Conservation (phyloP, 73 alveolate genomes). For the Urostyla sp. region DNA sequence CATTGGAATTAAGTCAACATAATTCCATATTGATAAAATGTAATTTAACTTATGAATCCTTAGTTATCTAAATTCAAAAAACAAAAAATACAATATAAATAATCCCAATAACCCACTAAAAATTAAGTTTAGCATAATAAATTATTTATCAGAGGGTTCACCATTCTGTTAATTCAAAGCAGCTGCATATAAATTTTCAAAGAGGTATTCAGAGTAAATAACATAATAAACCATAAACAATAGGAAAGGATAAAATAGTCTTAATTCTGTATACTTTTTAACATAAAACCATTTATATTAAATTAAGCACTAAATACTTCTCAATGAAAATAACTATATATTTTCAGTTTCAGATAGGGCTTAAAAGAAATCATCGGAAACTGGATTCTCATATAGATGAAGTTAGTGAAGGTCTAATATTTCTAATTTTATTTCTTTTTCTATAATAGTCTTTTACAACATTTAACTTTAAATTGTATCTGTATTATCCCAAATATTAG, state of each 20-base stretch:
- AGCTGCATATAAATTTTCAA: background rate
- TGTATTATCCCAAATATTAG: conserved; percentile 45
- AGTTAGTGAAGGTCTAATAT: conserved; percentile 27
- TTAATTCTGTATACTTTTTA: background rate
- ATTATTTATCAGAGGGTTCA: too few relatives aligned
- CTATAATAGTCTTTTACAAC: conserved; percentile 32
- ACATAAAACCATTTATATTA: conserved; percentile 34
- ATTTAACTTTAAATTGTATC: conserved; percentile 22
- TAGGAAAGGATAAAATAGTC: conserved; percentile 9
- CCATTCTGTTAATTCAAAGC: background rate
- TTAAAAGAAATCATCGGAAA: conserved; percentile 32
- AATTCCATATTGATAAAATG: conserved; percentile 50
- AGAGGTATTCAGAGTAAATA: conserved; percentile 14
- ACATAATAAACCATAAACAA: background rate
- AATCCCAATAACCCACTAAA: too few relatives aligned
- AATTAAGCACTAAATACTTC: conserved; percentile 31
- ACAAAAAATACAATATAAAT: background rate
- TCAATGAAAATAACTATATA: conserved; percentile 3
- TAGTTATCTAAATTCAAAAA: conserved; percentile 14
- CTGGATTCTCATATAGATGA: conserved; percentile 35
- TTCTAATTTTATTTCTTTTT: conserved; percentile 5
- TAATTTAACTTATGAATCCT: conserved; percentile 13
- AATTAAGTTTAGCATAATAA: too few relatives aligned
- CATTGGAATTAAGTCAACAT: conserved; percentile 49
- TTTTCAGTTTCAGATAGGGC: background rate